Evolutionary conservation across 1,139 yeast species (phyloP).

Genomic region (Spathaspora jeffriesii): DNA sequence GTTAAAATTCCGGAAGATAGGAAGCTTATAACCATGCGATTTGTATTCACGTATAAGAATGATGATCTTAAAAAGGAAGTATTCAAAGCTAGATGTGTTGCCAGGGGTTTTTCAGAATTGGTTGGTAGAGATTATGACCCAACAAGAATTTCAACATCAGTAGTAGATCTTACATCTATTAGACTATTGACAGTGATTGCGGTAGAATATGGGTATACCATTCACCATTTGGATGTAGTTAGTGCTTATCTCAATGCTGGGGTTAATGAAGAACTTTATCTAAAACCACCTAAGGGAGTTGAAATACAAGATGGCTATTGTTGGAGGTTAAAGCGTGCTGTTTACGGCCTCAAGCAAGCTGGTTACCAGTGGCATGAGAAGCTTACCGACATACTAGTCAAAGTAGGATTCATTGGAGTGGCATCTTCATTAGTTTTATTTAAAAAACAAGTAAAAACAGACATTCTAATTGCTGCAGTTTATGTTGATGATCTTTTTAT

Average conservation of each 20-base stretch:
- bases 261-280: not conserved
- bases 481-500: constrained; percentile 8
- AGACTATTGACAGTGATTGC: not conserved
- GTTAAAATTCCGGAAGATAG: not conserved
- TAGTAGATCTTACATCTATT: not conserved
- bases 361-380: constrained; percentile 5
- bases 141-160: not conserved
- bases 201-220: not conserved
- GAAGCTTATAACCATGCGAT: not conserved
- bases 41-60: not conserved
- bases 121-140: not conserved
- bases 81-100: not conserved
- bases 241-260: not conserved
- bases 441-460: not conserved
- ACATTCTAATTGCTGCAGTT: not conserved
- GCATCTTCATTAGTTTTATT: not conserved
- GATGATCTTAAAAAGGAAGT: not conserved
- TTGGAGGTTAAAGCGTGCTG: constrained; percentile 6
- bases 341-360: constrained; percentile 9
- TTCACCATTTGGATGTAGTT: not conserved
- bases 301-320: not conserved
- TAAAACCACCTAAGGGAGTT: constrained; percentile 1
- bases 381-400: not conserved
- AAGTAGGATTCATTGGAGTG: not conserved
- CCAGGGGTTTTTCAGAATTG: not conserved